These are phyloP conservation scores for Coniosporium tulheliwenetii DNA, from an alignment of 2,329 filamentous ascomycete genomes.

Conservation along the genomic window DNA sequence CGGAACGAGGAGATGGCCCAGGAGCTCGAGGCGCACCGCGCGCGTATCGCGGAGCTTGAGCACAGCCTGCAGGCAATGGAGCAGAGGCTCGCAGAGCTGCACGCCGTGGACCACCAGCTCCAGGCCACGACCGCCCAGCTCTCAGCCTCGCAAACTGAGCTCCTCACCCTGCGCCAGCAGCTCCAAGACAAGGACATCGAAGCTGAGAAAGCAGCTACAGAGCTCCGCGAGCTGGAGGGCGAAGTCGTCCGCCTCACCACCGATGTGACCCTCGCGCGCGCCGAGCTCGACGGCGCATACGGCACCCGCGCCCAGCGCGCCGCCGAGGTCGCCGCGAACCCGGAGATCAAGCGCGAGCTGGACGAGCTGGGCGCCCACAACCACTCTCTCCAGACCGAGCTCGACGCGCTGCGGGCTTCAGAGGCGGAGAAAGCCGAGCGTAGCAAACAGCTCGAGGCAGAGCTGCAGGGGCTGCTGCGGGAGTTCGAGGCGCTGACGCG, in stretches of 20 bases:
- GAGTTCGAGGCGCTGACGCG: conserved; percentile 59
- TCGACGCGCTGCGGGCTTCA: conserved; percentile 18
- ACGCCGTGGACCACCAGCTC: conserved; percentile 12
- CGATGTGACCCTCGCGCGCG: conserved; percentile 76
- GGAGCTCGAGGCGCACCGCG: conserved; percentile 3
- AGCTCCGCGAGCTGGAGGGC: conserved; percentile 34
- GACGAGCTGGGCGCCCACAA: conserved; percentile 37
- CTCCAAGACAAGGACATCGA: conserved; percentile 15
- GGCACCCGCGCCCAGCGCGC: conserved; percentile 56
- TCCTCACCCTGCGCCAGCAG: conserved; percentile 15
- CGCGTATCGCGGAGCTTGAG: conserved; percentile 15
- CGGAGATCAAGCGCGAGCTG: conserved; percentile 44
- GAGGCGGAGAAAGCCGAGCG: conserved; percentile 27
- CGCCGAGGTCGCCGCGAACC: conserved; percentile 43
- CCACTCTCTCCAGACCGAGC: conserved; percentile 27
- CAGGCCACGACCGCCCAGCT: conserved; percentile 9
- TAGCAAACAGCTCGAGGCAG: conserved; percentile 39
- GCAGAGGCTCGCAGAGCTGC: conserved; percentile 13
- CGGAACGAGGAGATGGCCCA: conserved; percentile 11
- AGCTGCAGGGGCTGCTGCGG: conserved; percentile 50
- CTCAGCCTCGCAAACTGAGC: conserved; percentile 15
- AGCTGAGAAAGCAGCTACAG: conserved; percentile 12
- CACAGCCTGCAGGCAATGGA: background rate
- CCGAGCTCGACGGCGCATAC: conserved; percentile 90
- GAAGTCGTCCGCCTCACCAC: conserved; percentile 52